Conservation (phyloP, 2,329 filamentous ascomycete species). For the Cytospora schulzeri region DNA sequence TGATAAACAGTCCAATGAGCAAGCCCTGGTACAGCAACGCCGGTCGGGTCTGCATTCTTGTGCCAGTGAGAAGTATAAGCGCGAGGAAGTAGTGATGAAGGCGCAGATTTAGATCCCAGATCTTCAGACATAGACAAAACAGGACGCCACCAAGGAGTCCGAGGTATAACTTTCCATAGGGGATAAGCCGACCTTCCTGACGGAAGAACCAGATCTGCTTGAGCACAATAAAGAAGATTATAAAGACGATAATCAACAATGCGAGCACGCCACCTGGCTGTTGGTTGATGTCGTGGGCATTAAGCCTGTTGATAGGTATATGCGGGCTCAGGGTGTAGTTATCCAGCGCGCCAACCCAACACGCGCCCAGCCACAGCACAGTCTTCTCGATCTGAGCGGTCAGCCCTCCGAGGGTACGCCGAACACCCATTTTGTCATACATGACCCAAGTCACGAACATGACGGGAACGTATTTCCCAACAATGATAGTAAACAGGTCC, state of each 20-base stretch:
- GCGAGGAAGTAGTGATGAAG: conserved; percentile 96
- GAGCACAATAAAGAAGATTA: conserved; percentile 67
- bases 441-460: conserved; percentile 86
- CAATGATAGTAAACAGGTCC: conserved; percentile 72
- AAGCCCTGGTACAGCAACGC: conserved; percentile 87
- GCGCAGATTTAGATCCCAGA: conserved; percentile 69
- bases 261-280: conserved; percentile 89
- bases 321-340: conserved; percentile 88
- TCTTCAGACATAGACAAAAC: conserved; percentile 69
- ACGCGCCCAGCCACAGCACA: conserved; percentile 83
- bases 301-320: conserved; percentile 93
- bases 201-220: conserved; percentile 85
- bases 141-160: conserved; percentile 69
- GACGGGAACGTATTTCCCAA: conserved; percentile 84
- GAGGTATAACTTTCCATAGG: conserved; percentile 76
- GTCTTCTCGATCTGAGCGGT: conserved; percentile 88
- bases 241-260: conserved; percentile 73
- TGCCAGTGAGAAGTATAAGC: conserved; percentile 83
- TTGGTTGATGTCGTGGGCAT: conserved; percentile 80
- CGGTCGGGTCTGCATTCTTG: conserved; percentile 82
- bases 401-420: conserved; percentile 70
- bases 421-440: conserved; percentile 79
- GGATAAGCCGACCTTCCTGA: conserved; percentile 77
- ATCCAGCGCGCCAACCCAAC: conserved; percentile 88
- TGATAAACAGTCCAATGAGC: conserved; percentile 87